Conservation (phyloP, 805 yeast species). For the Kluyveromyces aestuarii region DNA sequence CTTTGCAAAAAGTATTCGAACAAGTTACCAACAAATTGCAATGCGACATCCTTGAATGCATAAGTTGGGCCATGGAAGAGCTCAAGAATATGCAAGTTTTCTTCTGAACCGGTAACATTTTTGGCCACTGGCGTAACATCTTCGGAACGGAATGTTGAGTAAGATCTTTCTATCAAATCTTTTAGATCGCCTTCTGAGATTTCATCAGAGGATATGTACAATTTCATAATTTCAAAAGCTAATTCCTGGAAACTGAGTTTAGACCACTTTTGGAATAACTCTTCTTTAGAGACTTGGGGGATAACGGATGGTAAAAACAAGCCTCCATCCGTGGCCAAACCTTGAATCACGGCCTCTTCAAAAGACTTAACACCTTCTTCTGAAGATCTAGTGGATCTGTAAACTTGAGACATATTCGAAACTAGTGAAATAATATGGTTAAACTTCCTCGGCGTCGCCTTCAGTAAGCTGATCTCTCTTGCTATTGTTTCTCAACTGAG, state of each 20-base stretch:
- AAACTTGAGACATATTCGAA: constrained; percentile 39
- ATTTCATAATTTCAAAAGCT: constrained; percentile 77
- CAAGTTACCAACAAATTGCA: constrained; percentile 94
- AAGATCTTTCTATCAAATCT: constrained; percentile 56
- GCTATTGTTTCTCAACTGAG: background rate
- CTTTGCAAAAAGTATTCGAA: constrained; percentile 86
- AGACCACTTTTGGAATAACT: constrained; percentile 58
- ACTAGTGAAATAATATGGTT: background rate
- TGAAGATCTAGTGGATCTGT: constrained; percentile 73
- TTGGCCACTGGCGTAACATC: constrained; percentile 80
- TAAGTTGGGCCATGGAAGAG: constrained; percentile 98
- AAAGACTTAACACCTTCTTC: constrained; percentile 47
- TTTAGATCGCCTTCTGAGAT: constrained; percentile 63
- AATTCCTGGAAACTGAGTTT: constrained; percentile 72
- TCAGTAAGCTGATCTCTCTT: background rate
- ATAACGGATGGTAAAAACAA: constrained; percentile 79
- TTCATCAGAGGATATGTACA: constrained; percentile 65
- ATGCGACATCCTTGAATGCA: constrained; percentile 97
- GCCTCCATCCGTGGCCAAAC: constrained; percentile 96
- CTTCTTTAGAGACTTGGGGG: constrained; percentile 51
- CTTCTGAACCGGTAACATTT: constrained; percentile 44
- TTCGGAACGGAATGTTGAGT: constrained; percentile 80
- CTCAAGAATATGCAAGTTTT: constrained; percentile 70
- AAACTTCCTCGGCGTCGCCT: background rate
- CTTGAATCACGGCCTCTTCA: constrained; percentile 79